Base-by-base conservation (phyloP, 1,139 yeast genomes). In the Suhomyces chickasaworum region DNA sequence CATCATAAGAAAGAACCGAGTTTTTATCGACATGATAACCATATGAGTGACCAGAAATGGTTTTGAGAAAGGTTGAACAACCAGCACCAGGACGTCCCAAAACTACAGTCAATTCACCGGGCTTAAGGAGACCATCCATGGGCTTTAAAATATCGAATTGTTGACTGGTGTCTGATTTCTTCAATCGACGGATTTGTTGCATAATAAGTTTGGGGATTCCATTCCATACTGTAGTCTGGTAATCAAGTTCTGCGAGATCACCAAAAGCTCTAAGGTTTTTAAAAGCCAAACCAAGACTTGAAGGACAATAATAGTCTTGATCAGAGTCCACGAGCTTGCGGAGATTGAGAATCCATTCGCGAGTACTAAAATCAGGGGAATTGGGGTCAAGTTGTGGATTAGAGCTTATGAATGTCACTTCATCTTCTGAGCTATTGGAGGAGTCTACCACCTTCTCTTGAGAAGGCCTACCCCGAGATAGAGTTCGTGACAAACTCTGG, bases 71-170 rank as follows among this genome's bases (percentile, higher is more conserved):
- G 1, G 96, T 86, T 1, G 95, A 78, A 65, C 95, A 88, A 49
- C 96, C 96, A 22, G 91, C 80, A 59, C 95, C 95, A 0, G 95
- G 95, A 61, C 90, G 79, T 37, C 95, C 95, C 34, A 86, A 67
- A 1, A 86, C 95, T 39, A 87, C 89, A 3, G 88, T 78, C 44
- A 87, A 71, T 56, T 86, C 88, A 45, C 95, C 91, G 0, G 93
- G 86, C 38, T 71, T 69, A 50, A 84, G 70, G 6, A 83, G 57
- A 18, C 86, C 91, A 53, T 85, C 88, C 83, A 85, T 82, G 17
- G 84, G 73, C 56, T 81, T 78, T 54, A 84, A 65, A 51, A 86
- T 86, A 49, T 84, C 83, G 45, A 74, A 82, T 48, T 55, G 55
- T 49, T 47, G 61, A 34, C 55, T 59, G 37, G 53, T 57, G 50